These are phyloP conservation scores for Chalaropsis thielavioides DNA, from an alignment of 2,329 filamentous ascomycete genomes.

Conservation along the genomic window DNA sequence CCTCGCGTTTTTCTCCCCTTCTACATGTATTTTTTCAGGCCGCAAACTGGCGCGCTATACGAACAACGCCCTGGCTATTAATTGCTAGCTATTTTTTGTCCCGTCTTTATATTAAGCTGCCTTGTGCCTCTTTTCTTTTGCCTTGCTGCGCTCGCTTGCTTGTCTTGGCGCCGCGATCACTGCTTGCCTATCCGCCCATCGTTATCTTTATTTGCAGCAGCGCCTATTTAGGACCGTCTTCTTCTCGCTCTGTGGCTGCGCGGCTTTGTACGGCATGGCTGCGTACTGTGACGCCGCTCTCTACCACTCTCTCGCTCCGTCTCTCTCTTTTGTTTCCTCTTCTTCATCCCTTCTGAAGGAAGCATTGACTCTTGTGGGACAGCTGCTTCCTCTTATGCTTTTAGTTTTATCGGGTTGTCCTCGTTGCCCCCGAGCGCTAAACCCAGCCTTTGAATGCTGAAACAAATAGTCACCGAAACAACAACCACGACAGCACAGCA, in stretches of 20 bases:
- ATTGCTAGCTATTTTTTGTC: background rate
- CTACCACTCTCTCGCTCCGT: background rate
- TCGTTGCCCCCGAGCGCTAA: background rate
- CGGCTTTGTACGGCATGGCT: background rate
- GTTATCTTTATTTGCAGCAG: background rate
- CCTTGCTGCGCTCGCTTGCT: background rate
- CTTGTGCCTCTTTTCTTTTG: background rate
- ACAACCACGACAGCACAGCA: background rate
- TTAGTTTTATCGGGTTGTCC: background rate
- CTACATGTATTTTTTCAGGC: background rate
- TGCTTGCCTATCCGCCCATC: background rate
- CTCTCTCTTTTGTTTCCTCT: background rate
- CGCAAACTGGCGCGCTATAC: background rate
- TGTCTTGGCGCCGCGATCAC: background rate
- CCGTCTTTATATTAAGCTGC: background rate
- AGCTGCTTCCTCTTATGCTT: background rate
- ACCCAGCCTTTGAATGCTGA: background rate
- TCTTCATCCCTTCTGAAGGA: background rate
- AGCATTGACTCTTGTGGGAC: background rate
- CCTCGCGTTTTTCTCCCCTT: background rate
- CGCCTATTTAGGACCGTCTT: background rate
- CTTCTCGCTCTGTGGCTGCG: background rate
- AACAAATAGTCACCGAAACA: background rate
- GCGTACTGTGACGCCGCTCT: background rate
- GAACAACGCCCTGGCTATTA: background rate